phyloP scores from a whole-genome alignment of 352 stramenopile species.

The Albugo laibachii region DNA sequence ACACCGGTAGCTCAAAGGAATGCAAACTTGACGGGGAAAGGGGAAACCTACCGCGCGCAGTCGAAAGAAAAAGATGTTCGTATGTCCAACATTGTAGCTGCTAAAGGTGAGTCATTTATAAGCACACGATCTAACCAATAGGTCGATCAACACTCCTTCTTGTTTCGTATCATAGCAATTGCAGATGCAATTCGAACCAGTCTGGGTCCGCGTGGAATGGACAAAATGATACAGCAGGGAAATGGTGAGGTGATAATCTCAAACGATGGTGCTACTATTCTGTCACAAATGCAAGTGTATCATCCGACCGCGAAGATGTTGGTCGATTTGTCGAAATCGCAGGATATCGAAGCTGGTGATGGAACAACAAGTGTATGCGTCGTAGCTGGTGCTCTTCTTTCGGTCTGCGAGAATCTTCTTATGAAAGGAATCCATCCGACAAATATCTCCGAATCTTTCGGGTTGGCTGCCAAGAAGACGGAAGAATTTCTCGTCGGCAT shows the following conservation, averaged over 20 bases:
- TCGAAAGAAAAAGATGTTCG: constrained; percentile 97
- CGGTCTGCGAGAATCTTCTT: constrained; percentile 83
- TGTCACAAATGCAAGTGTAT: constrained; percentile 95
- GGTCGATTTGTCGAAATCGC: constrained; percentile 96
- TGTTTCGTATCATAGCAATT: constrained; percentile 50
- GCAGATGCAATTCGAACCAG: constrained; percentile 96
- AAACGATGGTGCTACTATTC: constrained; percentile 98
- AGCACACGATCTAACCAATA: too few relatives aligned
- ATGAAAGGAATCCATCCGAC: constrained; percentile 96
- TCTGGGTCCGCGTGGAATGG: constrained; percentile 95
- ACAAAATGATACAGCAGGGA: constrained; percentile 98
- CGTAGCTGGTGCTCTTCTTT: constrained; percentile 94
- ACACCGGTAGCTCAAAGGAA: constrained; percentile 27
- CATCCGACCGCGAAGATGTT: constrained; percentile 99
- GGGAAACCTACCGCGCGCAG: constrained; percentile 70
- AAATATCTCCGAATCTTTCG: constrained; percentile 94
- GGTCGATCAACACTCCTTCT: background rate
- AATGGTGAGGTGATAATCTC: constrained; percentile 98
- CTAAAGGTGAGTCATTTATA: constrained; percentile 69
- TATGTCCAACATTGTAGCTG: constrained; percentile 96
- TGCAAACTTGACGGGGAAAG: constrained; percentile 19
- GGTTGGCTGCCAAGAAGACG: constrained; percentile 76
- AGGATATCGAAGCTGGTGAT: constrained; percentile 98
- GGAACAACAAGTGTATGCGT: constrained; percentile 97
- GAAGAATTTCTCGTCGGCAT: constrained; percentile 83